A percentile compares a stretch with the other conserved stretches of the same genome.
Evolutionary conservation across 2,329 filamentous ascomycete species (phyloP).

Genomic region (Colletotrichum sp.): DNA sequence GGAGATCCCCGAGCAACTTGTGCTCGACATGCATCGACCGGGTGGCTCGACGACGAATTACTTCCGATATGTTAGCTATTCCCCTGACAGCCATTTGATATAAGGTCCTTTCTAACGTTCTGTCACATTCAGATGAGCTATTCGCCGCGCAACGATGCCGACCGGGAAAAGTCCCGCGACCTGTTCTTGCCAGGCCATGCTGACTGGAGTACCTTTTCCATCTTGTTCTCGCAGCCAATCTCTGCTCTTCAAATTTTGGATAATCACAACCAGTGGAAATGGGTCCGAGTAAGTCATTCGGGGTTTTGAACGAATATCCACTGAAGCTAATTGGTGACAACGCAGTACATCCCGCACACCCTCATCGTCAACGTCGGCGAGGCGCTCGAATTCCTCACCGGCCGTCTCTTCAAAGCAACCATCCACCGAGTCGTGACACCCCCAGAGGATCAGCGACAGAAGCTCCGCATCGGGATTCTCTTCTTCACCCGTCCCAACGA

Average conservation of each 20-base stretch:
- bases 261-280: background rate
- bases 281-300: background rate
- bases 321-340: background rate
- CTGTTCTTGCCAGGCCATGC: background rate
- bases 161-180: background rate
- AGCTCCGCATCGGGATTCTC: background rate
- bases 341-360: background rate
- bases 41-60: background rate
- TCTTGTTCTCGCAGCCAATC: background rate
- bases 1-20: background rate
- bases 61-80: background rate
- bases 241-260: background rate
- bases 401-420: background rate
- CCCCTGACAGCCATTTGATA: rapidly evolving
- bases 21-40: background rate
- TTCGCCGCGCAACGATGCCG: background rate
- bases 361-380: background rate
- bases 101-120: background rate
- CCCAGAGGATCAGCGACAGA: background rate
- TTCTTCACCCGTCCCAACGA: background rate
- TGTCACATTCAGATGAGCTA: background rate
- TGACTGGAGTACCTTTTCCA: background rate
- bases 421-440: background rate
- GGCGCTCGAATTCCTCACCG: background rate
- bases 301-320: background rate